These are phyloP conservation scores for Brassica rapa DNA, from an alignment of 345 rosid genomes.

Conservation along the genomic window DNA sequence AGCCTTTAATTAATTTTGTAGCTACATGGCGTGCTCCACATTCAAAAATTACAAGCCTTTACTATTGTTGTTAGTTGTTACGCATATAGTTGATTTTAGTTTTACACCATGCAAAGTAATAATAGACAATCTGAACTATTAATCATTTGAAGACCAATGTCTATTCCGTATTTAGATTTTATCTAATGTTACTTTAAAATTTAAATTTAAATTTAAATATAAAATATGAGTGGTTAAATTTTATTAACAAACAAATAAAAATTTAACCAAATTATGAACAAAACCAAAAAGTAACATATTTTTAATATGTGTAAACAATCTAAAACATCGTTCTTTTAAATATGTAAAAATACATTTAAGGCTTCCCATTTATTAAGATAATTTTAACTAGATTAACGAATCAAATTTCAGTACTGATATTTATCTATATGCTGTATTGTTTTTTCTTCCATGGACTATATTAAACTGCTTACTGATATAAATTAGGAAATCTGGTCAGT, in stretches of 20 bases:
- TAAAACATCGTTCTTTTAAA: too few species aligned
- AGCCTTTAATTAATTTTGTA: conserved; percentile 19
- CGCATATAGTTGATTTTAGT: background rate
- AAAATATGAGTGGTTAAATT: background rate
- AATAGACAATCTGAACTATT: background rate
- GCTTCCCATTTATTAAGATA: too few species aligned
- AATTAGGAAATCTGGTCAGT: background rate
- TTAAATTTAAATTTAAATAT: background rate
- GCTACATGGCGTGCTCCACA: conserved; percentile 22
- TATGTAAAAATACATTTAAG: too few species aligned
- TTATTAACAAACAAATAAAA: background rate
- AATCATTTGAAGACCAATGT: background rate
- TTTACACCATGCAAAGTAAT: background rate
- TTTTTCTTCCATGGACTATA: background rate
- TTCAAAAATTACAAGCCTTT: conserved; percentile 1
- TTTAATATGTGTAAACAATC: background rate
- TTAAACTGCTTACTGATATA: too few species aligned
- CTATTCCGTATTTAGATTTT: background rate
- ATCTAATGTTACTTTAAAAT: background rate
- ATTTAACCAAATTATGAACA: too few species aligned
- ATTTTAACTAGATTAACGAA: background rate
- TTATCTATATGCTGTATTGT: too few species aligned
- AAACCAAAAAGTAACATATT: too few species aligned
- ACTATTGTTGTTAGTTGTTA: background rate
- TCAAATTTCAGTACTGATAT: background rate